Conservation (phyloP, 768 basidiomycete genomes). For the Megacollybia marginata region DNA sequence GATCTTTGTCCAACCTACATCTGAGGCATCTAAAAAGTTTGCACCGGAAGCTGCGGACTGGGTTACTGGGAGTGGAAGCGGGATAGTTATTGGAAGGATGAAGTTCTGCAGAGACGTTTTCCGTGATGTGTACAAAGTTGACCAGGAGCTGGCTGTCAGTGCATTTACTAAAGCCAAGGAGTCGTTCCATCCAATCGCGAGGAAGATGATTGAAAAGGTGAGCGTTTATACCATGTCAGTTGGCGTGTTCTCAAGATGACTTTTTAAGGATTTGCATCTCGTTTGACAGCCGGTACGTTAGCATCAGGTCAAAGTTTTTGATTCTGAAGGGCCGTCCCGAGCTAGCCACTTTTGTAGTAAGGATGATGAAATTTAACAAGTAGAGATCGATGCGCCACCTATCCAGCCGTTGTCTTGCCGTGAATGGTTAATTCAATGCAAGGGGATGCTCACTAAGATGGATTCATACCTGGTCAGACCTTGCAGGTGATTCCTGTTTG, state of each 20-base stretch:
- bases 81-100: slow-evolving; percentile 71
- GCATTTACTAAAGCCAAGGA: slow-evolving; percentile 40
- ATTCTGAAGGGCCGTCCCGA: no score
- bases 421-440: no score
- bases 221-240: not conserved
- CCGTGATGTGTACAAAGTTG: slow-evolving; percentile 43
- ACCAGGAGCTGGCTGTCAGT: slow-evolving; percentile 42
- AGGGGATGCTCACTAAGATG: no score
- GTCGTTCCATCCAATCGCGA: slow-evolving; percentile 72
- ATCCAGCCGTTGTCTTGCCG: no score
- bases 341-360: no score
- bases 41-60: slow-evolving; percentile 52
- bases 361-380: no score
- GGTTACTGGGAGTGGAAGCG: slow-evolving; percentile 60
- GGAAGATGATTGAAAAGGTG: slow-evolving; percentile 72
- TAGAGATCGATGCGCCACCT: no score
- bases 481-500: no score
- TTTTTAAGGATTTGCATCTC: not conserved
- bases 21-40: slow-evolving; percentile 41
- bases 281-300: no score
- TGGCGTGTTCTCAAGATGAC: not conserved
- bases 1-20: slow-evolving; percentile 44
- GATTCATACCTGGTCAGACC: no score
- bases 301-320: no score
- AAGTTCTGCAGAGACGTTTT: slow-evolving; percentile 77